Percentiles rank a stretch among this genome's conserved stretches.
Conservation (phyloP, 208 protist species). For the Trypanosoma avium region DNA sequence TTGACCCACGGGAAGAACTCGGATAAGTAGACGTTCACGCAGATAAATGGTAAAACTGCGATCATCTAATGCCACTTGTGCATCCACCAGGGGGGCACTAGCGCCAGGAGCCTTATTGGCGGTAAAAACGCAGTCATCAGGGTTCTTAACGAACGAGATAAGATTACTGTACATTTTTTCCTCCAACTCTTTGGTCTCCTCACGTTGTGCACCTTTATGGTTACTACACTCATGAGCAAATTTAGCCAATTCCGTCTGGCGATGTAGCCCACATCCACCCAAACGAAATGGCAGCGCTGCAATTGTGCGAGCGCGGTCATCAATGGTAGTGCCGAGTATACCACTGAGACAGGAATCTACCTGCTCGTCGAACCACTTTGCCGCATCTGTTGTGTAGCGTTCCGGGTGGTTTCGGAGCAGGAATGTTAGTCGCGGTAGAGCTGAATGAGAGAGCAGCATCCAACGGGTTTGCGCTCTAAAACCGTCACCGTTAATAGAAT, state of each 20-base stretch:
- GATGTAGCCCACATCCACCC: conserved; percentile 30
- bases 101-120: conserved; percentile 28
- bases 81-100: conserved; percentile 28
- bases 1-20: conserved; percentile 13
- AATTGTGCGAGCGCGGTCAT: not conserved
- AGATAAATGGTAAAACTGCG: conserved; percentile 18
- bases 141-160: conserved; percentile 20
- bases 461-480: conserved; percentile 11
- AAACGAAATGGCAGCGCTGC: conserved; percentile 25
- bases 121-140: conserved; percentile 25
- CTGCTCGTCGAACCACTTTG: conserved; percentile 27
- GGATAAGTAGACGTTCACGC: conserved; percentile 23
- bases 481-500: not conserved
- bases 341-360: conserved; percentile 11
- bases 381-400: conserved; percentile 8
- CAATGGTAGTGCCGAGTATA: conserved; percentile 9
- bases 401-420: conserved; percentile 30
- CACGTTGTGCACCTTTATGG: conserved; percentile 21
- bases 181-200: conserved; percentile 19
- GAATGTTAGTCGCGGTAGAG: conserved; percentile 25
- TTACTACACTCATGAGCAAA: conserved; percentile 28
- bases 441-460: conserved; percentile 22
- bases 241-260: conserved; percentile 17
- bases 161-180: not conserved
- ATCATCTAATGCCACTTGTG: conserved; percentile 21